phyloP scores from a whole-genome alignment of 306 rosid species.

The Hippophae rhamnoides region DNA sequence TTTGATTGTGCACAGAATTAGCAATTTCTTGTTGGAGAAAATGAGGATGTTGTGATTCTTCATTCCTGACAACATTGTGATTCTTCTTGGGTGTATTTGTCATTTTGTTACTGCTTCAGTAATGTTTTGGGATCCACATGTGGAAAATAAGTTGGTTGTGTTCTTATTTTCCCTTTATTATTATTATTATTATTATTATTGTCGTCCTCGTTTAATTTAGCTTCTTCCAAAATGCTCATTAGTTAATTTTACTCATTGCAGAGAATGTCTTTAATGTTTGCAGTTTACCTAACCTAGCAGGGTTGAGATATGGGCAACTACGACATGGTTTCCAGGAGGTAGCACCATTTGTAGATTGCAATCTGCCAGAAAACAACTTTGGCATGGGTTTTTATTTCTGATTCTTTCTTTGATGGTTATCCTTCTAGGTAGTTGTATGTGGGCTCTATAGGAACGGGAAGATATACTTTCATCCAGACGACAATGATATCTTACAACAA shows the following conservation, averaged over 20 bases:
- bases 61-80: neutral
- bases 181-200: neutral
- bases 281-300: constrained; percentile 55
- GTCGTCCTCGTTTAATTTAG: neutral
- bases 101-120: neutral
- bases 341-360: constrained; percentile 16
- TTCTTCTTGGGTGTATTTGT: neutral
- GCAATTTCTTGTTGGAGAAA: too few species aligned
- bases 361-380: constrained; percentile 12
- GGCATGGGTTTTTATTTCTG: constrained; percentile 6
- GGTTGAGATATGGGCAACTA: constrained; percentile 55
- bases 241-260: constrained; percentile 36
- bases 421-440: constrained; percentile 75
- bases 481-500: constrained; percentile 58
- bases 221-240: constrained; percentile 17
- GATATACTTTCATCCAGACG: constrained; percentile 80
- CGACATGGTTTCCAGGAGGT: constrained; percentile 65
- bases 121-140: neutral
- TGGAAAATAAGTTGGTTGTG: neutral
- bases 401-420: constrained; percentile 16
- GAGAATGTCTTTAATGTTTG: constrained; percentile 84
- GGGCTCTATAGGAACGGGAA: constrained; percentile 79
- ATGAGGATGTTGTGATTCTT: too few species aligned
- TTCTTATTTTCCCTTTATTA: neutral
- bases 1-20: too few species aligned